These are phyloP conservation scores for Apiotrichum veenhuisii DNA, from an alignment of 1,284 basidiomycete genomes.

Conservation along the genomic window DNA sequence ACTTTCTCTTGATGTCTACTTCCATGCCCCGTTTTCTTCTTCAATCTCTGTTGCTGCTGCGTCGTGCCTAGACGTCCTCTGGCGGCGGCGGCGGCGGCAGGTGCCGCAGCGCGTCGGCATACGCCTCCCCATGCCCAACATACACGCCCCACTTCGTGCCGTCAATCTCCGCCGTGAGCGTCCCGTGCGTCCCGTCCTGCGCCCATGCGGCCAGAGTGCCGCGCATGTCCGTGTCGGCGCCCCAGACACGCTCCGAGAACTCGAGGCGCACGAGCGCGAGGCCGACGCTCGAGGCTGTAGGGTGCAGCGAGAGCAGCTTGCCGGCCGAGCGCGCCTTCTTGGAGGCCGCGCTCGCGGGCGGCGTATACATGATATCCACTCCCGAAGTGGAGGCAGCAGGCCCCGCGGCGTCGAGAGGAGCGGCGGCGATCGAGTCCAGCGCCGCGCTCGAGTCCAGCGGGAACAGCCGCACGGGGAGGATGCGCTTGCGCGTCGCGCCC, in stretches of 20 bases:
- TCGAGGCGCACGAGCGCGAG: conserved; percentile 47
- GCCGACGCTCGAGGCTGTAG: conserved; percentile 27
- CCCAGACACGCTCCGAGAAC: conserved; percentile 41
- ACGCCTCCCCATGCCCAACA: conserved; percentile 41
- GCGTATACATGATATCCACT: conserved; percentile 38
- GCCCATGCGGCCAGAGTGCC: conserved; percentile 21
- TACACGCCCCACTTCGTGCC: conserved; percentile 32
- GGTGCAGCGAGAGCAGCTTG: conserved; percentile 37
- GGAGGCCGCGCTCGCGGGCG: conserved; percentile 27
- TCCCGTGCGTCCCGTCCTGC: conserved; percentile 16
- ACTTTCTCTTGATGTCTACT: neutral
- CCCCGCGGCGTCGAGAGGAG: neutral
- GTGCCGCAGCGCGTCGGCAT: conserved; percentile 20
- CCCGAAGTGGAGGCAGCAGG: neutral
- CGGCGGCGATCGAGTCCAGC: conserved; percentile 8
- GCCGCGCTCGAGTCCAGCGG: conserved; percentile 13
- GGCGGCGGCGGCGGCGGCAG: conserved; percentile 15
- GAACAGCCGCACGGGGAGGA: conserved; percentile 64
- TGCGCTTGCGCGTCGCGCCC: conserved; percentile 85
- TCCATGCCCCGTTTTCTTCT: too few species aligned
- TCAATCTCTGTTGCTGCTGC: too few species aligned
- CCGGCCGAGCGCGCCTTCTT: conserved; percentile 43
- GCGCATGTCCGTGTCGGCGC: too few species aligned
- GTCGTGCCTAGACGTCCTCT: conserved; percentile 7
- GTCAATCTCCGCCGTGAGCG: conserved; percentile 28